Conservation (phyloP, 2,329 filamentous ascomycete species). For the Teratosphaeriaceae sp. region DNA sequence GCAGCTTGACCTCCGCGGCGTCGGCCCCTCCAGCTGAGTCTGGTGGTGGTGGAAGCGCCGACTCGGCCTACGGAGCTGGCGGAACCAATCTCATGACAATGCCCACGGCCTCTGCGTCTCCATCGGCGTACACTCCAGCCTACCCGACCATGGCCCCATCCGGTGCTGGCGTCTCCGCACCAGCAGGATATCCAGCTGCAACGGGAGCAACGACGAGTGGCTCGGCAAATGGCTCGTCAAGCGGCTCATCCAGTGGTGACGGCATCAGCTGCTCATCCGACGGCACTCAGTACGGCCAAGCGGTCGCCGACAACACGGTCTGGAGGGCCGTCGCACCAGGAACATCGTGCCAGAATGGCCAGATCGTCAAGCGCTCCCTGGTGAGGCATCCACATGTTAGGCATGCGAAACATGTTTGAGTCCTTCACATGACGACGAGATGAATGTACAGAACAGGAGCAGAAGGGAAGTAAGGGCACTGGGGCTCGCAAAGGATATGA, state of each 20-base stretch:
- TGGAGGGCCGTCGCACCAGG: constrained; percentile 38
- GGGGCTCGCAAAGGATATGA: too few relatives aligned
- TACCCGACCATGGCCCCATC: constrained; percentile 1
- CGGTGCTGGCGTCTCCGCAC: constrained; percentile 1
- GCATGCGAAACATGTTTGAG: constrained; percentile 1
- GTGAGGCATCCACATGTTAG: constrained; percentile 4
- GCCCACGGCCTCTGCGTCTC: constrained; percentile 3
- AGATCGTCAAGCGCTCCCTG: constrained; percentile 24
- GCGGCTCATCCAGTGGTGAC: constrained; percentile 30
- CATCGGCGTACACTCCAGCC: not conserved
- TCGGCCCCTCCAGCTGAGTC: constrained; percentile 1
- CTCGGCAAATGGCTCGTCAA: constrained; percentile 1
- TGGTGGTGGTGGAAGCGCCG: not conserved
- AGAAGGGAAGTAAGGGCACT: too few relatives aligned
- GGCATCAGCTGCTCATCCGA: constrained; percentile 34
- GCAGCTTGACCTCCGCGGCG: too few relatives aligned
- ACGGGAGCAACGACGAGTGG: not conserved
- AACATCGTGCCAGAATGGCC: constrained; percentile 37
- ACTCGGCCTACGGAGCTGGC: constrained; percentile 2
- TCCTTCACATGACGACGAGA: not conserved
- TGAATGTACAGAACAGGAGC: too few relatives aligned
- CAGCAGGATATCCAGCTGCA: constrained; percentile 1
- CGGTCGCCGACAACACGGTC: constrained; percentile 30
- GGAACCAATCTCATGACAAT: constrained; percentile 5
- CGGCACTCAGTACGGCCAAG: constrained; percentile 36